Percentiles rank a stretch among this genome's conserved stretches.
Evolutionary conservation across 345 rosid genomes (phyloP).

Genomic region (Heritiera littoralis): DNA sequence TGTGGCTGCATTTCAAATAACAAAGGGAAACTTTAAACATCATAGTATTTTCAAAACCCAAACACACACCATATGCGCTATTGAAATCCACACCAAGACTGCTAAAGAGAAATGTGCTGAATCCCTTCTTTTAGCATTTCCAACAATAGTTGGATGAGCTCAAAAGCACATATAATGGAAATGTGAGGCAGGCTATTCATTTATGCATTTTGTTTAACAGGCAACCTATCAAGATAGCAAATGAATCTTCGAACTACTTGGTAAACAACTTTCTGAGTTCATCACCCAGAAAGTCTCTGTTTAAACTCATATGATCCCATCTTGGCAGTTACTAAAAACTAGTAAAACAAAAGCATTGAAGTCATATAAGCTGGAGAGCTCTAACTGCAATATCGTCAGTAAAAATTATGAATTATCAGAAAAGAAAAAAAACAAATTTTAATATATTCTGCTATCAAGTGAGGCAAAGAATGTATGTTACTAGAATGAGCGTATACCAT

Average conservation of each 20-base stretch:
- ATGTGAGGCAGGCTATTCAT: not conserved
- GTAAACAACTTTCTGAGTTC: not conserved
- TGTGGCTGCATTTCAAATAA: constrained; percentile 55
- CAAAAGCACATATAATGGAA: not conserved
- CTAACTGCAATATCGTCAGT: not conserved
- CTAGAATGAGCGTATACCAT: constrained; percentile 37
- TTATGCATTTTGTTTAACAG: not conserved
- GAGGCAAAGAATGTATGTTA: not conserved
- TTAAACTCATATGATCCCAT: not conserved
- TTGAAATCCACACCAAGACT: not conserved
- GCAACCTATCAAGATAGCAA: not conserved
- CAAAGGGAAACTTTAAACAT: not conserved
- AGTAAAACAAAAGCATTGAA: not conserved
- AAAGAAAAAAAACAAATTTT: not conserved
- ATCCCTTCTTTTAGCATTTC: not conserved
- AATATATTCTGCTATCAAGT: not conserved
- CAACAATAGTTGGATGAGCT: not conserved
- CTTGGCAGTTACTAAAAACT: not conserved
- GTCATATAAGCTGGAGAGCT: not conserved
- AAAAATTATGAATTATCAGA: not conserved
- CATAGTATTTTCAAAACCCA: not conserved
- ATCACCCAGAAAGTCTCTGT: not conserved
- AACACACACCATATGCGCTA: not conserved
- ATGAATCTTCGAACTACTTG: not conserved
- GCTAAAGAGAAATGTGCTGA: not conserved